Conservation (phyloP, 1,139 yeast genomes). For the Candida mesenterica region DNA sequence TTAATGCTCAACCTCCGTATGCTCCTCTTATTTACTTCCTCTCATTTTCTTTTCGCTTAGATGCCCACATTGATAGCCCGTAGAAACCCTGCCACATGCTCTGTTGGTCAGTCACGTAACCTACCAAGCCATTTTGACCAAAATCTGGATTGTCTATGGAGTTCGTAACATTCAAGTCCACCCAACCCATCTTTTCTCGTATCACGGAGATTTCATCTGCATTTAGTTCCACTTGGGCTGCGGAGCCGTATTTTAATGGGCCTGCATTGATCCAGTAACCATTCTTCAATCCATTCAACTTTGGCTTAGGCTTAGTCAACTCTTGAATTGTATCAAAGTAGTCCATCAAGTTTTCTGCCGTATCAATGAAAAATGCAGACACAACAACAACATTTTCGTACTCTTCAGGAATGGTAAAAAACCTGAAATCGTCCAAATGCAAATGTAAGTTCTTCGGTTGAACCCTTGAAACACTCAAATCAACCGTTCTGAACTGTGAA, state of each 20-base stretch:
- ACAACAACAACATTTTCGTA: slow-evolving; percentile 58
- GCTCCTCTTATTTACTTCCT: too few relatives aligned
- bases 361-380: slow-evolving; percentile 77
- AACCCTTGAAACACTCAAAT: slow-evolving; percentile 21
- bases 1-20: too few relatives aligned
- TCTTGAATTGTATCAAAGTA: slow-evolving; percentile 63
- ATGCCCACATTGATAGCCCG: slow-evolving; percentile 55
- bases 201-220: slow-evolving; percentile 59
- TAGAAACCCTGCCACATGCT: slow-evolving; percentile 79
- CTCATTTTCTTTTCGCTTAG: slow-evolving; percentile 25
- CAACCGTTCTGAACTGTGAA: slow-evolving; percentile 53
- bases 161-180: slow-evolving; percentile 40
- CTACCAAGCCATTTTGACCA: slow-evolving; percentile 25
- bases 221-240: slow-evolving; percentile 74
- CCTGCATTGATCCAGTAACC: slow-evolving; percentile 83
- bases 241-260: slow-evolving; percentile 85
- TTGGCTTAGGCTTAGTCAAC: slow-evolving; percentile 40
- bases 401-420: slow-evolving; percentile 33
- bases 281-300: slow-evolving; percentile 22
- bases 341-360: slow-evolving; percentile 78
- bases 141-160: slow-evolving; percentile 27
- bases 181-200: slow-evolving; percentile 63
- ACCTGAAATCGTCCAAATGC: slow-evolving; percentile 66
- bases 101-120: slow-evolving; percentile 60
- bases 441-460: slow-evolving; percentile 48